phyloP scores from a whole-genome alignment of 257 asterid genomes.

The Voacanga thouarsii region DNA sequence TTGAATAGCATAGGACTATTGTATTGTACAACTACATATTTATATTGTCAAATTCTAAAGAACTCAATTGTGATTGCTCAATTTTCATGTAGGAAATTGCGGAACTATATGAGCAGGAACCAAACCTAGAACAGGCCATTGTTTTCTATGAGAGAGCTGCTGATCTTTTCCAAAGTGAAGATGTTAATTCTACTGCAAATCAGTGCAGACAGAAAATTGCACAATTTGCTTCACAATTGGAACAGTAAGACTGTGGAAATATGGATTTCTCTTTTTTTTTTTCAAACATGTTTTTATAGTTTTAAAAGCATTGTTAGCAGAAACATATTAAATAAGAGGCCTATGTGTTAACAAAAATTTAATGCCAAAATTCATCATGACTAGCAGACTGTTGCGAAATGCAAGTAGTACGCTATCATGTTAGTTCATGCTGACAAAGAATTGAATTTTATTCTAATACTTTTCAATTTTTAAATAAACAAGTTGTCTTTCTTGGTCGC shows the following conservation, averaged over 20 bases:
- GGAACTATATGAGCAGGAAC: slow-evolving; percentile 82
- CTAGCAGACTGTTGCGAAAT: background rate
- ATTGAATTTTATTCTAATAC: background rate
- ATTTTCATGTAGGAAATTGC: slow-evolving; percentile 72
- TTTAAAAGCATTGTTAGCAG: background rate
- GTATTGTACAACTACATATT: background rate
- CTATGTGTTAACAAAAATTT: background rate
- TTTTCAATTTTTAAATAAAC: background rate
- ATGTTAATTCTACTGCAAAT: slow-evolving; percentile 74
- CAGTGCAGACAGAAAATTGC: slow-evolving; percentile 96
- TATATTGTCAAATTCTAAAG: background rate
- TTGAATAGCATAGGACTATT: background rate
- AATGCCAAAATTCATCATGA: background rate
- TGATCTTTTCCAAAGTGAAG: slow-evolving; percentile 90
- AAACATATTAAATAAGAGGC: background rate
- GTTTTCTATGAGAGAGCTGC: slow-evolving; percentile 80
- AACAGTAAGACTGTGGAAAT: slow-evolving; percentile 54
- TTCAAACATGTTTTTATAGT: background rate
- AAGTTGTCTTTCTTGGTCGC: background rate
- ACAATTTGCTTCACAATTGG: slow-evolving; percentile 82
- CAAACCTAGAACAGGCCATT: slow-evolving; percentile 74
- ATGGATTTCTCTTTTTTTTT: background rate
- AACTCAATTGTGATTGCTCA: background rate
- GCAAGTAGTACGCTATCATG: background rate
- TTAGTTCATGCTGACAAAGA: background rate